Percentiles rank a stretch among this genome's conserved stretches.
Conservation (phyloP, 371 early-diverging fungal species). For the Mucor saturninus region DNA sequence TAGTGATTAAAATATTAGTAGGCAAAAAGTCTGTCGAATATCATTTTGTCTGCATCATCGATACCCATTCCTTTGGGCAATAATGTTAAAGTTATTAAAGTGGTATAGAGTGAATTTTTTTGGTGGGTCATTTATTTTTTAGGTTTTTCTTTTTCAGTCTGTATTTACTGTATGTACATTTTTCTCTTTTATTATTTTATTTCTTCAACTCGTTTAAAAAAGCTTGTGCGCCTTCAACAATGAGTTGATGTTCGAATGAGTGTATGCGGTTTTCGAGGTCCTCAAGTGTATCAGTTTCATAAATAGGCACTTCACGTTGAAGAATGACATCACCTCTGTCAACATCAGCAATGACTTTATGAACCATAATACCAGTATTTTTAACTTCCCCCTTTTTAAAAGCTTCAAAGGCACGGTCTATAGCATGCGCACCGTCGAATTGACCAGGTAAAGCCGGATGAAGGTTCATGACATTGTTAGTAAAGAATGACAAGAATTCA, state of each 20-base stretch:
- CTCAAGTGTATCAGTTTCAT: constrained; percentile 76
- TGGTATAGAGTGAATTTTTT: too few species aligned
- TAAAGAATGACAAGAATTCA: constrained; percentile 78
- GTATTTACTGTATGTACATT: too few species aligned
- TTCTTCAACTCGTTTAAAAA: constrained; percentile 40
- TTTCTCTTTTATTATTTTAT: constrained; percentile 5
- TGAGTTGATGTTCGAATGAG: constrained; percentile 81
- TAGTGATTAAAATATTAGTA: too few species aligned
- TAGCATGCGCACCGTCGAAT: constrained; percentile 95
- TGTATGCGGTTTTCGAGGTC: constrained; percentile 89
- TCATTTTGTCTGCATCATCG: too few species aligned
- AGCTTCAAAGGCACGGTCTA: constrained; percentile 90
- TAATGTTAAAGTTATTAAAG: too few species aligned
- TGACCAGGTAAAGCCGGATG: constrained; percentile 96
- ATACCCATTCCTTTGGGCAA: too few species aligned
- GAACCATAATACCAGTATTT: constrained; percentile 96
- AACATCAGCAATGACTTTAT: constrained; percentile 93
- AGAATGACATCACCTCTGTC: constrained; percentile 92
- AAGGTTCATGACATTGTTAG: constrained; percentile 82
- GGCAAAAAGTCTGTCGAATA: too few species aligned
- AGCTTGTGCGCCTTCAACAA: constrained; percentile 69
- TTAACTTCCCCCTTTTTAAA: constrained; percentile 75
- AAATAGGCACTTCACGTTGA: constrained; percentile 76
- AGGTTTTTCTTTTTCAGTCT: too few species aligned
- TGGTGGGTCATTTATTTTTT: too few species aligned